Evolutionary conservation across 1,284 basidiomycete genomes (phyloP).

Genomic region (Ganoderma multipileum): DNA sequence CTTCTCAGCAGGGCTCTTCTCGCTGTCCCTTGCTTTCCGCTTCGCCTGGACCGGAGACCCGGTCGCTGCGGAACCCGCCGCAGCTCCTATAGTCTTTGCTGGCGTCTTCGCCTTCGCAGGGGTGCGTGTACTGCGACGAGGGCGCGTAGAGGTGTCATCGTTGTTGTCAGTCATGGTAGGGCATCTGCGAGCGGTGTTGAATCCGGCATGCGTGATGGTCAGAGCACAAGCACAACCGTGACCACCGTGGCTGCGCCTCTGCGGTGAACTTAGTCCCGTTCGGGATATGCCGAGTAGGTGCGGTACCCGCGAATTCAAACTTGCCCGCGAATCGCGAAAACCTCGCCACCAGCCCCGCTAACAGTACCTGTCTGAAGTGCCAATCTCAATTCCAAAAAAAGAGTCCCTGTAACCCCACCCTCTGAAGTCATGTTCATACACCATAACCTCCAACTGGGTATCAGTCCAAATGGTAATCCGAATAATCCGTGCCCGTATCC

Average conservation of each 20-base stretch:
- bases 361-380: too few species aligned
- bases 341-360: too few species aligned
- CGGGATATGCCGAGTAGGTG: too few species aligned
- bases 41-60: constrained; percentile 17
- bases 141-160: neutral
- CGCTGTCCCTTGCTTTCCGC: constrained; percentile 26
- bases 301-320: too few species aligned
- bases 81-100: neutral
- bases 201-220: neutral
- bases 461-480: too few species aligned
- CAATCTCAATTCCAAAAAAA: too few species aligned
- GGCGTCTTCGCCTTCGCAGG: constrained; percentile 16
- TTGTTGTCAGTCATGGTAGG: neutral
- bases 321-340: too few species aligned
- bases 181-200: neutral
- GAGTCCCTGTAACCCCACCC: too few species aligned
- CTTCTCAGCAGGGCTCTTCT: constrained; percentile 27
- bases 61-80: neutral
- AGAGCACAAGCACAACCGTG: neutral
- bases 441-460: too few species aligned
- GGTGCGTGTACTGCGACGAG: constrained; percentile 19
- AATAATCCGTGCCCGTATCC: neutral
- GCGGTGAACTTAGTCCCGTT: too few species aligned
- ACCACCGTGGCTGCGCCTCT: too few species aligned
- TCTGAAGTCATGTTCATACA: too few species aligned